Evolutionary conservation across 768 basidiomycete species (phyloP), one percentile per base, ranked within the genome.

Genomic region (Lactarius hatsudake): DNA sequence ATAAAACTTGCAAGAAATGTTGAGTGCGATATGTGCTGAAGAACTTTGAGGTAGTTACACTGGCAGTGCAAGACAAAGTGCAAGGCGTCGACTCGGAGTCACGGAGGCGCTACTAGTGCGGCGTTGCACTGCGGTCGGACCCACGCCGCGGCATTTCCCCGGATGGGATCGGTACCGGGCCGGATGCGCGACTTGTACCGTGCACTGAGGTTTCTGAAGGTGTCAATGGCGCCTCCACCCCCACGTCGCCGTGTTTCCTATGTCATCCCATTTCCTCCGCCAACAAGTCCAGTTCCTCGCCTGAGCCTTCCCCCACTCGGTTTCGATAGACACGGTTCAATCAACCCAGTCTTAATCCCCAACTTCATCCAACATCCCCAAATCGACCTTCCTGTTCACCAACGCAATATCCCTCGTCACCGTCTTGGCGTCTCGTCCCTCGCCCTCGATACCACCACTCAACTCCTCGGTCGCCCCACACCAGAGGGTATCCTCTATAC

Each of bases 401-500:
- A 23, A 38, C n/a, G 34, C 13, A 56, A 43, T 30, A 18, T 13
- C 30, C 64, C 68, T 20, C 83, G 88, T 38, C 95, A 98, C 78
- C 86, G 94, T 26, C 84, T 98, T 0, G 93, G 93, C 4, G 87
- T 95, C 43, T 86, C 91, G 0, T 88, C 91, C 0, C 83, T 98
- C n/a, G 95, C 92, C 0, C 79, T 98, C 26, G 95, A 98, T 76
- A 83, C 85, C 0, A 88, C 92, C 0, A 96, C 95, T 2, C 83
- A 84, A 57, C 82, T 97, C 8, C 74, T 82, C n/a, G 89, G 89
- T 6, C 81, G 80, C n/a, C 66, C 76, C 5, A 73, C 82, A 5
- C 94, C 95, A 0, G 87, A 92, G 70, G 95, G 95, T 5, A 95
- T 97, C 51, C 78, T 97, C 2, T 97, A 97, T 75, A 87, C 93